Conservation (phyloP, 1,284 basidiomycete genomes). For the Heterobasidion irregulare region DNA sequence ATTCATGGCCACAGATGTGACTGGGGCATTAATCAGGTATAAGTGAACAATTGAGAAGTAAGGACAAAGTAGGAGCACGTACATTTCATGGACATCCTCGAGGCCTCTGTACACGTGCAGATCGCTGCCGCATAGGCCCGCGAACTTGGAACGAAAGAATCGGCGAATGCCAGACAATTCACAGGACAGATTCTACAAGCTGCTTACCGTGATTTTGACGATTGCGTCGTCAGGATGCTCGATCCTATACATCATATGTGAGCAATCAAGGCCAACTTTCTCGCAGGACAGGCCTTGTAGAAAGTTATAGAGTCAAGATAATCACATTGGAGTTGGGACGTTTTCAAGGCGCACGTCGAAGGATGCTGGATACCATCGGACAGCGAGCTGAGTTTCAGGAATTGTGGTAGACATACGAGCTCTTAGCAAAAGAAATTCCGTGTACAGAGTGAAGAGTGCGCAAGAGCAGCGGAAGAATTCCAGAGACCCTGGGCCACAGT, state of each 20-base stretch:
- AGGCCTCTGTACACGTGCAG: slow-evolving; percentile 48
- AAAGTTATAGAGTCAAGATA: neutral
- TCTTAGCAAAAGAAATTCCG: too few relatives aligned
- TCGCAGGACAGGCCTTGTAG: neutral
- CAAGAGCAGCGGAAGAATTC: too few relatives aligned
- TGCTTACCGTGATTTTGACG: slow-evolving; percentile 53
- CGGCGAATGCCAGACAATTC: neutral
- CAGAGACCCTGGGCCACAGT: too few relatives aligned
- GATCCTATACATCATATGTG: slow-evolving; percentile 32
- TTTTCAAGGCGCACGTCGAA: slow-evolving; percentile 60
- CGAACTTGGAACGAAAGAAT: slow-evolving; percentile 33
- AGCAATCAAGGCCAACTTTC: neutral
- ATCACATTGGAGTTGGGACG: slow-evolving; percentile 48
- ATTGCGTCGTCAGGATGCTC: slow-evolving; percentile 68
- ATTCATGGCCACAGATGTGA: slow-evolving; percentile 73
- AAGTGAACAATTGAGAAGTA: neutral
- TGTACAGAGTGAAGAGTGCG: too few relatives aligned
- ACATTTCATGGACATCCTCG: slow-evolving; percentile 11
- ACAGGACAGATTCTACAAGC: neutral
- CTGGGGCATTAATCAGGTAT: slow-evolving; percentile 27
- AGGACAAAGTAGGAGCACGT: neutral
- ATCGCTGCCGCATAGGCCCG: slow-evolving; percentile 78
- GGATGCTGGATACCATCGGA: slow-evolving; percentile 60
- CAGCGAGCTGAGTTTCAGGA: slow-evolving; percentile 30
- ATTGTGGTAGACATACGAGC: neutral